Conservation (phyloP, 805 yeast species). For the Teunomyces lycoperdinae region DNA sequence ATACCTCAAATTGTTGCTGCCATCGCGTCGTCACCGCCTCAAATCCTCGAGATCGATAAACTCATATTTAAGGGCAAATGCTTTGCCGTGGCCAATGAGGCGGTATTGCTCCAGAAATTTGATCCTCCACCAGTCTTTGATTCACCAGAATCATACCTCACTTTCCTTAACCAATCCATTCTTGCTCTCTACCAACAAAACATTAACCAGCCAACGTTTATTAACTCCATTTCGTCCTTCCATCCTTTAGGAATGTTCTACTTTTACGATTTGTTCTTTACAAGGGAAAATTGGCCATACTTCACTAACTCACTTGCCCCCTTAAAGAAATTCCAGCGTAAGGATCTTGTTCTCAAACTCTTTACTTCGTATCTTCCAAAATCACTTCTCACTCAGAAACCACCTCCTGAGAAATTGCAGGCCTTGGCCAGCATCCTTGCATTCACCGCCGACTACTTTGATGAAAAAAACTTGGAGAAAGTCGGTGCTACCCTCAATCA, state of each 20-base stretch:
- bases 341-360: conserved; percentile 16
- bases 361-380: conserved; percentile 11
- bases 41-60: conserved; percentile 33
- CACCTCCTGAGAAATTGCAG: conserved; percentile 7
- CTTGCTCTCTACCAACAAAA: conserved; percentile 9
- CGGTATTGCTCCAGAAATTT: conserved; percentile 6
- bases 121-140: conserved; percentile 8
- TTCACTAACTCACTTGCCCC: conserved; percentile 12
- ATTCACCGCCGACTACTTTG: conserved; percentile 16
- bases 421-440: conserved; percentile 18
- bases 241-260: conserved; percentile 12
- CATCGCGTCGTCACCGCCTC: conserved; percentile 6
- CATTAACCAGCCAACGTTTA: conserved; percentile 7
- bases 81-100: conserved; percentile 25
- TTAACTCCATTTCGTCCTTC: conserved; percentile 22
- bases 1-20: conserved; percentile 5
- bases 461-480: conserved; percentile 18
- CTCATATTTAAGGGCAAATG: conserved; percentile 34
- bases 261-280: conserved; percentile 24
- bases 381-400: not conserved
- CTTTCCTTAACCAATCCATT: conserved; percentile 18
- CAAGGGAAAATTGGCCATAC: conserved; percentile 15
- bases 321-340: conserved; percentile 28
- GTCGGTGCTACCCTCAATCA: conserved; percentile 12
- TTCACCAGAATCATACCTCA: conserved; percentile 18